Percentiles rank a stretch among this genome's conserved stretches.
Conservation (phyloP, 768 basidiomycete genomes). For the Lactarius psammicola region DNA sequence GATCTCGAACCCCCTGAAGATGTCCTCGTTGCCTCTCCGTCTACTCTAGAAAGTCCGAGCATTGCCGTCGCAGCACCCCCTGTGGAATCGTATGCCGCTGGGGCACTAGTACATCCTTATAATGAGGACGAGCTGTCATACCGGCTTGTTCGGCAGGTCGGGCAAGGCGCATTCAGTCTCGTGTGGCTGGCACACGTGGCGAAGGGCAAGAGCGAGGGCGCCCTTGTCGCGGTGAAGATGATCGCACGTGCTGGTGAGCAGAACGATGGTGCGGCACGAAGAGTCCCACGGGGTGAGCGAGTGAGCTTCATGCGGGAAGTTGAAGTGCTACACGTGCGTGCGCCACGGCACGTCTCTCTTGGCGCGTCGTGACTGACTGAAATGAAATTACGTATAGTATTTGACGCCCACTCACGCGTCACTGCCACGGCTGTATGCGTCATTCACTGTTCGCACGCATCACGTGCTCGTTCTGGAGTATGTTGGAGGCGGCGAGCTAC, state of each 20-base stretch:
- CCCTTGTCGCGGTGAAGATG: constrained; percentile 33
- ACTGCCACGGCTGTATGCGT: constrained; percentile 59
- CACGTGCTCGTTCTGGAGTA: constrained; percentile 80
- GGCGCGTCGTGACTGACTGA: background rate
- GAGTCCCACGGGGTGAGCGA: constrained; percentile 21
- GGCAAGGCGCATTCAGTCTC: constrained; percentile 70
- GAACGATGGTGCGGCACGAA: background rate
- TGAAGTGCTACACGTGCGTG: constrained; percentile 26
- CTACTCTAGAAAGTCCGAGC: background rate
- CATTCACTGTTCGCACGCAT: constrained; percentile 67
- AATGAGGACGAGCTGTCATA: constrained; percentile 34
- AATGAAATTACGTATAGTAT: constrained; percentile 45
- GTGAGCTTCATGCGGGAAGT: constrained; percentile 28
- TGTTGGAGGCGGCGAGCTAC: constrained; percentile 76
- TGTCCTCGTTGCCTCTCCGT: constrained; percentile 6
- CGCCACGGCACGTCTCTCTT: background rate
- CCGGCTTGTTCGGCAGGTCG: constrained; percentile 53
- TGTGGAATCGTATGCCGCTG: background rate
- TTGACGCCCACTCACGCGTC: constrained; percentile 75
- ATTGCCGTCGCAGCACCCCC: background rate
- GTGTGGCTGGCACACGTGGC: constrained; percentile 70
- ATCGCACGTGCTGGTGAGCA: constrained; percentile 19
- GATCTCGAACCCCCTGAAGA: constrained; percentile 23
- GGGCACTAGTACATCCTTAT: constrained; percentile 20
- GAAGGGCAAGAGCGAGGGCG: constrained; percentile 24